Percentiles rank a stretch among this genome's conserved stretches.
Conservation (phyloP, 768 basidiomycete genomes). For the Termitomyces sp. region DNA sequence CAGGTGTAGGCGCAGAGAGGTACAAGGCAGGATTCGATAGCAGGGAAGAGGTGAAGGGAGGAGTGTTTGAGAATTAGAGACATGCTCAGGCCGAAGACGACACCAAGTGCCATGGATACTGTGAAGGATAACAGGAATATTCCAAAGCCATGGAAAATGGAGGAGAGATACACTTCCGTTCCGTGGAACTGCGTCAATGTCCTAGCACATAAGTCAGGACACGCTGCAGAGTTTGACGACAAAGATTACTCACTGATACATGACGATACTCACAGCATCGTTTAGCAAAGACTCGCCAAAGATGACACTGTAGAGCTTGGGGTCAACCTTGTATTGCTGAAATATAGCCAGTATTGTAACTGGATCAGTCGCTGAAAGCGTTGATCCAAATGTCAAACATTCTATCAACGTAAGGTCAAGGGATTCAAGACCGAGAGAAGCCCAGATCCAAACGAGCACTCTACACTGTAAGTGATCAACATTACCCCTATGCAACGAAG, state of each 20-base stretch:
- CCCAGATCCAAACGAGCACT: slow-evolving; percentile 91
- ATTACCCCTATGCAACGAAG: background rate
- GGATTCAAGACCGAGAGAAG: slow-evolving; percentile 87
- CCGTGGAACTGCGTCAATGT: slow-evolving; percentile 92
- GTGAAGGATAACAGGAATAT: slow-evolving; percentile 96
- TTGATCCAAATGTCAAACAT: slow-evolving; percentile 94
- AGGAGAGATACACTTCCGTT: slow-evolving; percentile 76
- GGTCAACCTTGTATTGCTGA: slow-evolving; percentile 97
- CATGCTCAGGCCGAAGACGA: slow-evolving; percentile 85
- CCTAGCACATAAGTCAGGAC: slow-evolving; percentile 31
- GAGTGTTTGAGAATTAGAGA: slow-evolving; percentile 95
- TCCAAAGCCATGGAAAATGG: slow-evolving; percentile 94
- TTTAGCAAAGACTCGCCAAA: slow-evolving; percentile 97
- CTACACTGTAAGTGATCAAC: slow-evolving; percentile 57
- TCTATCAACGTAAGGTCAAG: slow-evolving; percentile 83
- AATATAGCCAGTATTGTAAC: slow-evolving; percentile 98
- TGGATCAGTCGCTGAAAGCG: slow-evolving; percentile 95
- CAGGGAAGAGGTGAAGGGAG: slow-evolving; percentile 78
- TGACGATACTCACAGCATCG: slow-evolving; percentile 99
- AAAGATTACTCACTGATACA: slow-evolving; percentile 86
- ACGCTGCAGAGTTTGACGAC: background rate
- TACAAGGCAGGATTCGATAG: slow-evolving; percentile 95
- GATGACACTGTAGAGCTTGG: slow-evolving; percentile 94
- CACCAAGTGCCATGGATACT: slow-evolving; percentile 91
- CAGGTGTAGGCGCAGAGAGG: slow-evolving; percentile 92